A percentile compares a stretch with the other conserved stretches of the same genome.
phyloP scores from a whole-genome alignment of 1,139 yeast genomes.

The Geotrichum bryndzae region DNA sequence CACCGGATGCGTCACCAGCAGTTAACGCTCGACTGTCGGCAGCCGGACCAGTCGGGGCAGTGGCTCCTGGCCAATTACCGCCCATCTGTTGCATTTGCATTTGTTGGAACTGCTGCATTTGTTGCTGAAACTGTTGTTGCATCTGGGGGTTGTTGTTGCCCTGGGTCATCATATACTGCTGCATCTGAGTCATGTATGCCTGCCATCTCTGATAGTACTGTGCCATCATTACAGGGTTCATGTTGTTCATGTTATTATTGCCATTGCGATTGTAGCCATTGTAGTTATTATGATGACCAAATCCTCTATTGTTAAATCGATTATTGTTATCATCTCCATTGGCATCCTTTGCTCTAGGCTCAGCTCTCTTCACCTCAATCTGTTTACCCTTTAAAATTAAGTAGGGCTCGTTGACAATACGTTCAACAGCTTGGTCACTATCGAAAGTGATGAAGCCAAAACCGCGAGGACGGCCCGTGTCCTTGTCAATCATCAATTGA shows the following conservation, averaged over 20 bases:
- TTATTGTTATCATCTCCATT: constrained; percentile 22
- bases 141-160: constrained; percentile 37
- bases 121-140: constrained; percentile 40
- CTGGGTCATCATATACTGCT: constrained; percentile 33
- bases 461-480: constrained; percentile 96
- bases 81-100: constrained; percentile 19
- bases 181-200: constrained; percentile 48
- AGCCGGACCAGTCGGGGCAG: constrained; percentile 2
- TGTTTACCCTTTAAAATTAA: constrained; percentile 81
- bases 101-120: constrained; percentile 28
- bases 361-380: constrained; percentile 97
- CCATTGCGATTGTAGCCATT: constrained; percentile 18
- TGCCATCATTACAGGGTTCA: constrained; percentile 79
- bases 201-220: constrained; percentile 87
- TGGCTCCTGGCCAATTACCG: background rate
- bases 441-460: constrained; percentile 97
- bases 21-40: background rate
- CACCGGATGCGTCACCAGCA: constrained; percentile 15
- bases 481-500: constrained; percentile 95
- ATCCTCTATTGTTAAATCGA: constrained; percentile 12
- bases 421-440: constrained; percentile 91
- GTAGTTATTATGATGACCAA: constrained; percentile 16
- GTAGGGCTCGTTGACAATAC: constrained; percentile 78
- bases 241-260: constrained; percentile 35
- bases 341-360: constrained; percentile 52